A percentile compares a stretch with the other conserved stretches of the same genome.
These are phyloP conservation scores for Simplicillium sp. DNA, from an alignment of 2,329 filamentous ascomycete genomes.

Conservation along the genomic window DNA sequence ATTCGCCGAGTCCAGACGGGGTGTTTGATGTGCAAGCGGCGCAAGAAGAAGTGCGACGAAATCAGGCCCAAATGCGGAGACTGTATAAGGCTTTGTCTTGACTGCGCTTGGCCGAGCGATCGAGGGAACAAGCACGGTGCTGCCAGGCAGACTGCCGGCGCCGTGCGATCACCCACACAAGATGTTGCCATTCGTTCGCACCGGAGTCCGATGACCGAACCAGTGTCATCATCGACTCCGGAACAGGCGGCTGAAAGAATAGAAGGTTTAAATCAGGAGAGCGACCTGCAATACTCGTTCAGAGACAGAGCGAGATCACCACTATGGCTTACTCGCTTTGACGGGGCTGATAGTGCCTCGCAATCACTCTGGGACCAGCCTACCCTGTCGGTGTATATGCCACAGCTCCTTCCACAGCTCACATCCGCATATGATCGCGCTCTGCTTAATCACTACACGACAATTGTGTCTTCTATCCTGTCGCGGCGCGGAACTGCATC, in stretches of 20 bases:
- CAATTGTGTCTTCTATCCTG: constrained; percentile 21
- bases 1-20: constrained; percentile 26
- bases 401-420: constrained; percentile 19
- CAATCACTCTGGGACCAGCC: not conserved
- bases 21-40: constrained; percentile 32
- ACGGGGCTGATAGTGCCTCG: too few relatives aligned
- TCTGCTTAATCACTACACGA: constrained; percentile 23
- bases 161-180: not conserved
- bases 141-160: not conserved
- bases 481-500: constrained; percentile 16
- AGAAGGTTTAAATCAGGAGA: too few relatives aligned
- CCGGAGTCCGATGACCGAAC: too few relatives aligned
- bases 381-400: constrained; percentile 18
- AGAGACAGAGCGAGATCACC: too few relatives aligned
- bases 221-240: too few relatives aligned
- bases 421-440: constrained; percentile 18
- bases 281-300: too few relatives aligned
- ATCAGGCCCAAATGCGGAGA: constrained; percentile 29
- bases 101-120: constrained; percentile 20
- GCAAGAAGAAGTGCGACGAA: constrained; percentile 40
- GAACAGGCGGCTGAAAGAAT: too few relatives aligned
- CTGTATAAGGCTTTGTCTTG: constrained; percentile 23
- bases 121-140: constrained; percentile 8
- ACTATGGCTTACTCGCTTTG: too few relatives aligned
- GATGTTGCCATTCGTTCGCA: too few relatives aligned